Evolutionary conservation across 768 basidiomycete genomes (phyloP).

Genomic region (Termitomyces eurrhizus): DNA sequence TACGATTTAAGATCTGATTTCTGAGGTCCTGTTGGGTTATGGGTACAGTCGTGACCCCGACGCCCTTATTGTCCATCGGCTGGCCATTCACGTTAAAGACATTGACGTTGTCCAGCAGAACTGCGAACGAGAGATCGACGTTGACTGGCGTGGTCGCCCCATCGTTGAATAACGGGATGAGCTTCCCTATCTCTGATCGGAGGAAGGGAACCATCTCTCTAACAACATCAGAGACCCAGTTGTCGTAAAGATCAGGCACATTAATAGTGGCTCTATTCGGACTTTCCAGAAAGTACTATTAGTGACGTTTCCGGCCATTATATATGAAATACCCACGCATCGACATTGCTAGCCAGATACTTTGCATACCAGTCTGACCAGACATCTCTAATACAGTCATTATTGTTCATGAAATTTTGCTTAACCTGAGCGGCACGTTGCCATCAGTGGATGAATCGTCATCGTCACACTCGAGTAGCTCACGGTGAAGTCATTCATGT

Average conservation of each 20-base stretch:
- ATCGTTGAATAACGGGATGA: background rate
- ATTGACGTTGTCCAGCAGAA: background rate
- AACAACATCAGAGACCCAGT: background rate
- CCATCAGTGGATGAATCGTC: background rate
- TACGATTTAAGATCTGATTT: background rate
- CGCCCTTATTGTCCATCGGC: background rate
- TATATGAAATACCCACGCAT: conserved; percentile 1
- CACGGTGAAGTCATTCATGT: conserved; percentile 1
- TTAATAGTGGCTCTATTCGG: background rate
- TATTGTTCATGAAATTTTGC: background rate
- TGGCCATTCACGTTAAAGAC: background rate
- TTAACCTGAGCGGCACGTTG: background rate
- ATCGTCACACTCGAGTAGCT: background rate
- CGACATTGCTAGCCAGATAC: background rate
- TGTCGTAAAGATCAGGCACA: background rate
- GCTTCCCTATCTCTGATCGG: background rate
- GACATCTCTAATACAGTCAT: background rate
- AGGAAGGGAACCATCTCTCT: background rate
- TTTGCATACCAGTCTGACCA: background rate
- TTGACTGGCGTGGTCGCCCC: background rate
- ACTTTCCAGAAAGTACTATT: background rate
- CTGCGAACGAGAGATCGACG: background rate
- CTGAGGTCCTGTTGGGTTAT: background rate
- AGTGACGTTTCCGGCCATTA: background rate
- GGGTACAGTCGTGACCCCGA: background rate